Evolutionary conservation across 2,329 filamentous ascomycete genomes (phyloP).

Genomic region (Cladosporium velox): DNA sequence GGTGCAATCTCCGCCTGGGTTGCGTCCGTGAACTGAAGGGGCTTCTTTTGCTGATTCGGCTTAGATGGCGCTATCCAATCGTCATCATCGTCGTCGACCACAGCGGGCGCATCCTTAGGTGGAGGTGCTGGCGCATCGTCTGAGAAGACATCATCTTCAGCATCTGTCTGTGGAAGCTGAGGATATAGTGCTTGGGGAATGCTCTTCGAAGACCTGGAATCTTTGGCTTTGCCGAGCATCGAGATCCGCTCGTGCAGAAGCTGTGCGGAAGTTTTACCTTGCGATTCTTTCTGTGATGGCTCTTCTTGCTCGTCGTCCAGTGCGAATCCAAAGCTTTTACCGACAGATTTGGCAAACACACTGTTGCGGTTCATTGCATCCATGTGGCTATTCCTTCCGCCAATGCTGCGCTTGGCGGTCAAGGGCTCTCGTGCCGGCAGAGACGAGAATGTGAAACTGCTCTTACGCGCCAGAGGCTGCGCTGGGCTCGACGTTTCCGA

Average conservation of each 20-base stretch:
- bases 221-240: slow-evolving; percentile 61
- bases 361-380: slow-evolving; percentile 64
- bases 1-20: slow-evolving; percentile 5
- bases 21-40: background rate
- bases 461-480: slow-evolving; percentile 80
- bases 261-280: slow-evolving; percentile 84
- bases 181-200: slow-evolving; percentile 43
- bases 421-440: slow-evolving; percentile 88
- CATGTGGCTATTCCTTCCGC: slow-evolving; percentile 72
- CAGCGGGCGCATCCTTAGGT: slow-evolving; percentile 13
- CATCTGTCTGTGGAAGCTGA: slow-evolving; percentile 36
- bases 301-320: slow-evolving; percentile 58
- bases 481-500: slow-evolving; percentile 74
- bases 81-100: slow-evolving; percentile 53
- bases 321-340: slow-evolving; percentile 62
- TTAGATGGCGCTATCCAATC: slow-evolving; percentile 59
- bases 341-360: slow-evolving; percentile 72
- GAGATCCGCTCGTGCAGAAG: slow-evolving; percentile 90
- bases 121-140: slow-evolving; percentile 9
- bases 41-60: slow-evolving; percentile 24
- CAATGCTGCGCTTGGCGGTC: slow-evolving; percentile 79
- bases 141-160: background rate
- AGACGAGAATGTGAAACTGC: slow-evolving; percentile 91
- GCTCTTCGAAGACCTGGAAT: slow-evolving; percentile 47
- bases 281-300: slow-evolving; percentile 48